Percentiles rank a stretch among this genome's conserved stretches.
Evolutionary conservation across 2,329 filamentous ascomycete genomes (phyloP).

Genomic region (Ophiostoma pallidulum): DNA sequence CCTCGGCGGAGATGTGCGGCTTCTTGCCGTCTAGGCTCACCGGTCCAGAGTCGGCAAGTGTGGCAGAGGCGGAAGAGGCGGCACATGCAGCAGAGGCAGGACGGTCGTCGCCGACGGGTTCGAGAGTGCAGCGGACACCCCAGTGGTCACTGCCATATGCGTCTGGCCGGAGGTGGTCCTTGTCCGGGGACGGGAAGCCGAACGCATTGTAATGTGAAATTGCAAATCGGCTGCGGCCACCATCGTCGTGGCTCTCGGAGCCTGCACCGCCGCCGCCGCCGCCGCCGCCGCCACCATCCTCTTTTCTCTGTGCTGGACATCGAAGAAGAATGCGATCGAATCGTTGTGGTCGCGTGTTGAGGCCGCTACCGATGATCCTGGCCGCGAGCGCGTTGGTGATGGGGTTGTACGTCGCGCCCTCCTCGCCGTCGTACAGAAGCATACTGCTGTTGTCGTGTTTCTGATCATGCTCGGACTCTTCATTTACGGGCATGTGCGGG

Average conservation of each 20-base stretch:
- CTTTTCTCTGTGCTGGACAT: background rate
- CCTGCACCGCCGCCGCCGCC: background rate
- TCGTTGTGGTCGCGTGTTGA: conserved; percentile 49
- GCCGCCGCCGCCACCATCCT: background rate
- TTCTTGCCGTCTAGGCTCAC: conserved; percentile 8
- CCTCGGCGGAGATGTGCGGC: conserved; percentile 10
- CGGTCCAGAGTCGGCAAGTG: too few relatives aligned
- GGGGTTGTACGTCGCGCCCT: conserved; percentile 57
- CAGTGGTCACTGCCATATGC: conserved; percentile 47
- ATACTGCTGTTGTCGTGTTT: conserved; percentile 15
- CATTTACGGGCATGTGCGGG: conserved; percentile 22
- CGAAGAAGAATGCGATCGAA: conserved; percentile 55
- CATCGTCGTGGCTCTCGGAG: too few relatives aligned
- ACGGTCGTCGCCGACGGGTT: conserved; percentile 10
- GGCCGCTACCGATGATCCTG: conserved; percentile 35
- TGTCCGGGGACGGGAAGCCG: conserved; percentile 30
- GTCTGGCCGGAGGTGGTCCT: conserved; percentile 10
- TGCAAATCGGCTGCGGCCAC: conserved; percentile 27
- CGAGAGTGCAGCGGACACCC: conserved; percentile 41
- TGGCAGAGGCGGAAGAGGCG: background rate
- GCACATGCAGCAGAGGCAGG: background rate
- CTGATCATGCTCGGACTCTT: conserved; percentile 8
- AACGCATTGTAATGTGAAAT: conserved; percentile 47
- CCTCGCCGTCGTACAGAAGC: conserved; percentile 44
- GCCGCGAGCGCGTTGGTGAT: conserved; percentile 45